Conservation (phyloP, 768 basidiomycete species). For the Mycena alexandri region DNA sequence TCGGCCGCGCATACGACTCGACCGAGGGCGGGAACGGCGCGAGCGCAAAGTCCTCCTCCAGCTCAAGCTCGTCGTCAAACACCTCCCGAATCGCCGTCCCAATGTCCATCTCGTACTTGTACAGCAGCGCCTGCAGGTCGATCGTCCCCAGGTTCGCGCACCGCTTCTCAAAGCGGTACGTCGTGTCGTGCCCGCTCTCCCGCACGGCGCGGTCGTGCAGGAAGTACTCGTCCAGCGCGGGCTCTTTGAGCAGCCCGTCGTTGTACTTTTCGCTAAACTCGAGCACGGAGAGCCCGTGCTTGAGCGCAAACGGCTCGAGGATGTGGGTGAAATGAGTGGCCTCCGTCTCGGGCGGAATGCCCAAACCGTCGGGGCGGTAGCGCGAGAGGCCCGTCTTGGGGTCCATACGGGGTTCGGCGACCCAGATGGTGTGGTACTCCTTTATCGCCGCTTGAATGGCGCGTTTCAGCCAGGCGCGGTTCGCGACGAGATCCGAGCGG, state of each 20-base stretch:
- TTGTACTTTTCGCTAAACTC: conserved; percentile 99
- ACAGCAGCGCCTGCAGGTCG: conserved; percentile 94
- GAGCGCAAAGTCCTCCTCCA: conserved; percentile 93
- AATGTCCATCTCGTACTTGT: conserved; percentile 99
- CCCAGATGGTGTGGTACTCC: conserved; percentile 99
- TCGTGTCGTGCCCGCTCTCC: conserved; percentile 96
- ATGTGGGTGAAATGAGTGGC: conserved; percentile 98
- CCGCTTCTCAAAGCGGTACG: conserved; percentile 97
- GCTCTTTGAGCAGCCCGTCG: conserved; percentile 84
- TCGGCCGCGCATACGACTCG: conserved; percentile 74
- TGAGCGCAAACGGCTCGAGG: conserved; percentile 93
- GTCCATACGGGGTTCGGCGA: conserved; percentile 94
- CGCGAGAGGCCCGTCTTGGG: conserved; percentile 94
- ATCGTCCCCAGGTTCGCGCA: conserved; percentile 98
- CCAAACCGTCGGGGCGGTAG: conserved; percentile 92
- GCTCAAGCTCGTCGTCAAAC: conserved; percentile 91
- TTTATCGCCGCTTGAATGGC: conserved; percentile 98
- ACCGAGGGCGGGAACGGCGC: conserved; percentile 91
- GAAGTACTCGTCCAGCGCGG: conserved; percentile 96
- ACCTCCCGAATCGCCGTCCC: conserved; percentile 97
- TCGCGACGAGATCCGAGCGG: conserved; percentile 80
- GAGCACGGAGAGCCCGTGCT: conserved; percentile 91
- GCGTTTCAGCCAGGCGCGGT: conserved; percentile 92
- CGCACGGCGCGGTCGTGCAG: conserved; percentile 96
- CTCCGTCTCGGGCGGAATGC: conserved; percentile 98